These are phyloP conservation scores for Aspergillus taichungensis DNA, from an alignment of 495 filamentous ascomycete species.

Conservation along the genomic window DNA sequence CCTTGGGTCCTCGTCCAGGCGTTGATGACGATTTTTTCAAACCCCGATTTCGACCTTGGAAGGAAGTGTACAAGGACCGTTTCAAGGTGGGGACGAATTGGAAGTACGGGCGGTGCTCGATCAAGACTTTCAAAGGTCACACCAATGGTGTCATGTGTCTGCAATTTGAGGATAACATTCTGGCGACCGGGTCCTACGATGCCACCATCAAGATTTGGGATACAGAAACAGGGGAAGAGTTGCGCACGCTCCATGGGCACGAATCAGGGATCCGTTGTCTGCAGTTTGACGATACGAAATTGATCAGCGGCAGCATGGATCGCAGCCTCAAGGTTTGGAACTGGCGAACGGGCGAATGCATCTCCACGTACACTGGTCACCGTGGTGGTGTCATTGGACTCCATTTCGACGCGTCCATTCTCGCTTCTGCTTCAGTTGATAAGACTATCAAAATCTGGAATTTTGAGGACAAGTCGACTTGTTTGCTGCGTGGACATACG, in stretches of 20 bases:
- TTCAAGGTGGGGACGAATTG: conserved; percentile 90
- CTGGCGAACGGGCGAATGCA: conserved; percentile 83
- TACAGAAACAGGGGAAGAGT: conserved; percentile 74
- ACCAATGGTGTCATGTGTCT: conserved; percentile 92
- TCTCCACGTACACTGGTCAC: conserved; percentile 72
- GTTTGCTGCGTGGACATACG: conserved; percentile 68
- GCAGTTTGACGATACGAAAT: conserved; percentile 85
- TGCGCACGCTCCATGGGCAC: conserved; percentile 77
- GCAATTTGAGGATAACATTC: conserved; percentile 87
- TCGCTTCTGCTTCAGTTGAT: conserved; percentile 84
- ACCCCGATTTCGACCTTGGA: conserved; percentile 66
- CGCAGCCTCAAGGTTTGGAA: conserved; percentile 87
- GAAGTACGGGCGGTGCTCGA: conserved; percentile 84
- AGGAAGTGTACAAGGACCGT: conserved; percentile 82
- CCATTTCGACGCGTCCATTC: conserved; percentile 72
- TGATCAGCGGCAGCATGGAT: conserved; percentile 80
- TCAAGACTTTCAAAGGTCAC: conserved; percentile 77
- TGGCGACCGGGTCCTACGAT: conserved; percentile 94
- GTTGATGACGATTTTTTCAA: conserved; percentile 37
- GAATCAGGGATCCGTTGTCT: conserved; percentile 73
- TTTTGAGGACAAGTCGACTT: conserved; percentile 73
- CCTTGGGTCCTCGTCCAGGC: conserved; percentile 20
- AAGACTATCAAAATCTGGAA: conserved; percentile 90
- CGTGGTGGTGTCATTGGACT: conserved; percentile 72
- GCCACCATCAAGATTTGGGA: conserved; percentile 94